A percentile compares a stretch with the other conserved stretches of the same genome.
Evolutionary conservation across 2,329 filamentous ascomycete species (phyloP).

Genomic region (Calonectria montana): DNA sequence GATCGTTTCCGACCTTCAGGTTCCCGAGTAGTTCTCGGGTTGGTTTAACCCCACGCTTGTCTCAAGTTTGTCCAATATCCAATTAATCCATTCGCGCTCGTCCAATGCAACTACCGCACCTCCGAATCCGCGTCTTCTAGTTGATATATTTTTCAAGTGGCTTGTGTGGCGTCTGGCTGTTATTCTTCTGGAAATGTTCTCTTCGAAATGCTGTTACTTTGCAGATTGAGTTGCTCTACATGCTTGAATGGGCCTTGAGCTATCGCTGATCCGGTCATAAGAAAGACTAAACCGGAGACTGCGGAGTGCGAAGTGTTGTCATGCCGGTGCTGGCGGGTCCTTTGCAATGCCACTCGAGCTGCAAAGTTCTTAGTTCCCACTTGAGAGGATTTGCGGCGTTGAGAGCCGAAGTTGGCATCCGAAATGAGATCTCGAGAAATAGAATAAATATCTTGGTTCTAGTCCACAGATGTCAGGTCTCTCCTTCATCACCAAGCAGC

Average conservation of each 20-base stretch:
- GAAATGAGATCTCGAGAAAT: not conserved
- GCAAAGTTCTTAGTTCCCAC: not conserved
- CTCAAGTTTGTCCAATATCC: not conserved
- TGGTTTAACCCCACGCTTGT: not conserved
- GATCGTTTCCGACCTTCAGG: not conserved
- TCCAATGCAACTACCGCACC: not conserved
- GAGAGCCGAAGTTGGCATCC: not conserved
- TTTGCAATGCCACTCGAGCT: not conserved
- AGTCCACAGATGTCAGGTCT: constrained; percentile 11
- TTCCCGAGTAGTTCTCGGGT: not conserved
- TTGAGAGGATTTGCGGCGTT: not conserved
- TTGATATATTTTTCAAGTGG: not conserved
- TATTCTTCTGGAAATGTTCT: not conserved
- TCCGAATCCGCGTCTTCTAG: not conserved
- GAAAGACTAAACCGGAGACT: not conserved
- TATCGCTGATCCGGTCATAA: not conserved
- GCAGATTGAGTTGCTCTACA: not conserved
- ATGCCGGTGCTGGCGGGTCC: not conserved
- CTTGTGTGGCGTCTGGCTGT: not conserved
- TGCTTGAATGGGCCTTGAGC: not conserved
- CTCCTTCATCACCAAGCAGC: constrained; percentile 30
- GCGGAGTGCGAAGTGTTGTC: not conserved
- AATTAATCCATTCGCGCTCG: not conserved
- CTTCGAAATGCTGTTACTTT: not conserved
- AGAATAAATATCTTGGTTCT: constrained; percentile 39